phyloP scores from a whole-genome alignment of 306 rosid species.

The Urtica urens region DNA sequence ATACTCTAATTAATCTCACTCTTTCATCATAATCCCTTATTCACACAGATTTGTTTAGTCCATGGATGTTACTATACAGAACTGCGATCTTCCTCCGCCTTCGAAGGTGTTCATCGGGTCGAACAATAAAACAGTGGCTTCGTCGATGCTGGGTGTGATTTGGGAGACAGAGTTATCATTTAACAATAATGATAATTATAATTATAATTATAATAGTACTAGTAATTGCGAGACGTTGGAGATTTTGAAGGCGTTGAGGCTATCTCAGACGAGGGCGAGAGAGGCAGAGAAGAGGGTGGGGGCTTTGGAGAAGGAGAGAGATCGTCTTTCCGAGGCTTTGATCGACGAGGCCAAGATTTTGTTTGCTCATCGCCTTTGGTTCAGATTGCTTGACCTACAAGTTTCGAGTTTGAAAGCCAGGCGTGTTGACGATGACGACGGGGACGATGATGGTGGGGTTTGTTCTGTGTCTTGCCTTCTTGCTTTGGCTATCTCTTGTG shows the following conservation, averaged over 20 bases:
- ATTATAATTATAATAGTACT: constrained; percentile 3
- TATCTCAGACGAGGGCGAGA: constrained; percentile 69
- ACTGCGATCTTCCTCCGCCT: constrained; percentile 96
- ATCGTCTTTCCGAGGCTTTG: constrained; percentile 34
- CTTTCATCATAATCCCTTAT: constrained; percentile 8
- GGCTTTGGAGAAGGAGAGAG: constrained; percentile 40
- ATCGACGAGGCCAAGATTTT: constrained; percentile 44
- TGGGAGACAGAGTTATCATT: constrained; percentile 2
- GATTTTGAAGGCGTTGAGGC: constrained; percentile 63
- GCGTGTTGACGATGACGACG: constrained; percentile 11
- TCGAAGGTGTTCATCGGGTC: constrained; percentile 48
- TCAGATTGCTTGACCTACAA: constrained; percentile 66
- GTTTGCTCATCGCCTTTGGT: constrained; percentile 48
- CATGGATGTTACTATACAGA: constrained; percentile 51
- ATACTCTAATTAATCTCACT: constrained; percentile 11
- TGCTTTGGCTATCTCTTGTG: constrained; percentile 52
- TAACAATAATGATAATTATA: constrained; percentile 15
- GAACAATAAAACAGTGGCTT: constrained; percentile 19
- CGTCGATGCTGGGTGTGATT: constrained; percentile 28
- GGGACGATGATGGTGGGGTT: constrained; percentile 15
- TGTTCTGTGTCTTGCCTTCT: constrained; percentile 38
- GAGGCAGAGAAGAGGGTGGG: constrained; percentile 61
- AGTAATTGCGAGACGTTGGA: constrained; percentile 29
- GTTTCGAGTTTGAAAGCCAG: constrained; percentile 35
- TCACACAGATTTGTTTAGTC: constrained; percentile 9